Evolutionary conservation across 1,284 basidiomycete genomes (phyloP), one percentile per base, ranked within the genome.

Genomic region (Agroathelia rolfsii): DNA sequence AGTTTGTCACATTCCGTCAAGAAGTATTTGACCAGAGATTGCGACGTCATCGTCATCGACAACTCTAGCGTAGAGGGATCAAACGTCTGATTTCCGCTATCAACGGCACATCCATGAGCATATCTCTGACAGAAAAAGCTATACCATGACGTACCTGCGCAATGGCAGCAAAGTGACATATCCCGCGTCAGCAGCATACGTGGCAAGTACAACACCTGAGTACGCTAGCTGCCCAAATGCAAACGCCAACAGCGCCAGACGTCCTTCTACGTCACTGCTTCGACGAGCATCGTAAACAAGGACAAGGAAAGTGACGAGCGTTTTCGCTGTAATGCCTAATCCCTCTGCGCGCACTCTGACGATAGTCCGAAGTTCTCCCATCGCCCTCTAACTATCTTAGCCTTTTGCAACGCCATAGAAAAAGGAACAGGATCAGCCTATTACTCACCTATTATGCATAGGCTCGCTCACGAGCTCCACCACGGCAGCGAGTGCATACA

Each of bases 1-100:
- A 98, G 63, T 47, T 95, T 90, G 56, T 99, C 95, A 7, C 87
- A 90, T 52, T 98, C 95, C 0, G 93, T 97, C 18, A 99, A 63
- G 41, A 94, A 69, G 51, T 98, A 93, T 53, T 98, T 98, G 45
- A 97, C 66, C 3, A 95, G 46, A 2, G 84, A 87, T 53, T 96
- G 92, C 5, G 63, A 67, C 4, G 83, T 87, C 72, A 97, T 87
- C 0, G 81, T 86, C 34, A 71, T 54, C 0, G 83, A 78, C 2
- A 93, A 64, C 19, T 59, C 58, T 12, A 84, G 53, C 14, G 69
- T 48, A 16, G 59, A 49, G 3, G 54, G 47, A 41, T 84, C 75
- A 43, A 81, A 76, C 30, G 14, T 31, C 9, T 26, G 19, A 26
- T 25, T 28, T 36, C 46, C 34, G 51, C 17, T 26, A 4, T 4